These are phyloP conservation scores for Backusella australiensis DNA, from an alignment of 192 early-diverging fungal species.

Conservation along the genomic window DNA sequence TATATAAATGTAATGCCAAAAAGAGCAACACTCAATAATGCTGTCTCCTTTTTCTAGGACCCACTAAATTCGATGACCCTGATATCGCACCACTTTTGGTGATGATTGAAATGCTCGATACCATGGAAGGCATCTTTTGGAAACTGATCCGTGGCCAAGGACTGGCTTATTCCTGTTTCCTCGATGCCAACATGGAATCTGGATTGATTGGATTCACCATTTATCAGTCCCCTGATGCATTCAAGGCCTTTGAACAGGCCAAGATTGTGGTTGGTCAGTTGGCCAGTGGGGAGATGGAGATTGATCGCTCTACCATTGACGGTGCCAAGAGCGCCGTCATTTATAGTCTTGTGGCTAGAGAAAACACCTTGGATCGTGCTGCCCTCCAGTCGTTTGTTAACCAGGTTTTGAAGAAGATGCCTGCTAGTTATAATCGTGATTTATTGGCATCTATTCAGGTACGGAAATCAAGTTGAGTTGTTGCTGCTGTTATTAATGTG, in stretches of 20 bases:
- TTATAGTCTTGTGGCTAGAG: conserved; percentile 47
- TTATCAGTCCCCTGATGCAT: conserved; percentile 51
- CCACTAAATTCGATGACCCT: conserved; percentile 42
- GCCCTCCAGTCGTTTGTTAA: conserved; percentile 49
- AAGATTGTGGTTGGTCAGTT: conserved; percentile 48
- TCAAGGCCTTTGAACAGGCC: conserved; percentile 53
- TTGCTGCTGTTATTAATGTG: neutral
- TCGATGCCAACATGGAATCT: conserved; percentile 44
- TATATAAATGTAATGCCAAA: neutral
- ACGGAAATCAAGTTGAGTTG: neutral
- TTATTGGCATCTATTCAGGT: conserved; percentile 49
- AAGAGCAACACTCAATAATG: neutral
- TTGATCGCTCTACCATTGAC: conserved; percentile 46
- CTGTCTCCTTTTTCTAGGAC: conserved; percentile 24
- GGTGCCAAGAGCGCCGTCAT: conserved; percentile 61
- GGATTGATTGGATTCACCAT: conserved; percentile 50
- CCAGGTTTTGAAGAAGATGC: conserved; percentile 48
- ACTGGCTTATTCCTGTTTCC: conserved; percentile 48
- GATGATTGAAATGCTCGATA: conserved; percentile 50
- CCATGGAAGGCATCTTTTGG: conserved; percentile 61
- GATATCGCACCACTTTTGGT: conserved; percentile 57
- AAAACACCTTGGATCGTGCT: conserved; percentile 37
- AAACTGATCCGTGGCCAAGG: conserved; percentile 61
- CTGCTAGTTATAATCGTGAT: conserved; percentile 47
- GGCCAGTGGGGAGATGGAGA: conserved; percentile 42